Conservation (phyloP, 169 alveolate species). For the Plasmodium gaboni region DNA sequence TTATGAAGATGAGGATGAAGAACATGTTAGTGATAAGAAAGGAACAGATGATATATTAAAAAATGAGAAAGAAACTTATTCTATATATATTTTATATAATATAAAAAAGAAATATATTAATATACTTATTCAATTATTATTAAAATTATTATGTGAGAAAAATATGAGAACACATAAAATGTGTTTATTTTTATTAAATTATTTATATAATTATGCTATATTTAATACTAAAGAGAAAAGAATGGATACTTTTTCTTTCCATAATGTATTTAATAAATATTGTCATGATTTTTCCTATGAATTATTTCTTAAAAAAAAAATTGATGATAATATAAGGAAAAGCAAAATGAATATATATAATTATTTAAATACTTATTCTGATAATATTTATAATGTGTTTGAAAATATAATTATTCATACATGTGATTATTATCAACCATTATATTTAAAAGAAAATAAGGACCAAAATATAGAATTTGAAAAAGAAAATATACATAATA, state of each 20-base stretch:
- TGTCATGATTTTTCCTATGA: constrained; percentile 70
- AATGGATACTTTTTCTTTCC: constrained; percentile 32
- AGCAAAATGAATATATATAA: constrained; percentile 59
- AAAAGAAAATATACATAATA: neutral
- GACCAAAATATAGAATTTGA: too few species aligned
- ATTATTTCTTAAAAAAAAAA: constrained; percentile 55
- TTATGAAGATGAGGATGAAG: constrained; percentile 22
- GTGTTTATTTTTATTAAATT: constrained; percentile 54
- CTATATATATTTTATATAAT: constrained; percentile 49
- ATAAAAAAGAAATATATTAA: constrained; percentile 47
- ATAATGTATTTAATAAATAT: constrained; percentile 45
- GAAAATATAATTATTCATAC: constrained; percentile 42
- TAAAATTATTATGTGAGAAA: constrained; percentile 66
- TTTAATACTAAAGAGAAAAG: constrained; percentile 30
- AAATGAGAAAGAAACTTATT: neutral
- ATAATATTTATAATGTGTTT: constrained; percentile 45
- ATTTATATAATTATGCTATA: constrained; percentile 58
- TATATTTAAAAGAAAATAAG: constrained; percentile 26
- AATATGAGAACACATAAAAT: constrained; percentile 65
- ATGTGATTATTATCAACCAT: constrained; percentile 63
- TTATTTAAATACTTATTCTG: constrained; percentile 30
- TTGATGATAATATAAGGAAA: constrained; percentile 69
- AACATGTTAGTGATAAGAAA: neutral
- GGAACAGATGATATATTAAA: neutral
- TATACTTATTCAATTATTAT: constrained; percentile 41